Percentiles rank a stretch among this genome's conserved stretches.
Evolutionary conservation across 129 eudicot species (phyloP).

Genomic region (Mikania micrantha): DNA sequence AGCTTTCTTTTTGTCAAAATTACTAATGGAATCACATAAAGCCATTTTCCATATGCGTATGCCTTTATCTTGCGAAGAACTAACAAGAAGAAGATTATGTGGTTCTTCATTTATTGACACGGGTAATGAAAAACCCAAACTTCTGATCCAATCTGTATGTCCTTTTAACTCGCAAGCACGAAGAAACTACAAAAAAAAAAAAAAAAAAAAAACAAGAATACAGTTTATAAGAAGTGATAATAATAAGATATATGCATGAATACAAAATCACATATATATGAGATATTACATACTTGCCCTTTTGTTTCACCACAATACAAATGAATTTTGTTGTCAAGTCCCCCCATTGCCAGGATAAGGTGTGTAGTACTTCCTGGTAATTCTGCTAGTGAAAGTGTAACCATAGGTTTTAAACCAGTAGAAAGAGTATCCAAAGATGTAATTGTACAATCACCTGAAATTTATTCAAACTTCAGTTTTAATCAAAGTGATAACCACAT

Average conservation of each 20-base stretch:
- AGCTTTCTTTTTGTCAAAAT: slow-evolving; percentile 35
- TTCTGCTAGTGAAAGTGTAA: slow-evolving; percentile 76
- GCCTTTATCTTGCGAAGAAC: slow-evolving; percentile 95
- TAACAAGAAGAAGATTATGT: slow-evolving; percentile 59
- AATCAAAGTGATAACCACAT: not conserved
- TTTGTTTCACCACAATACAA: slow-evolving; percentile 65
- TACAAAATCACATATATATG: not conserved
- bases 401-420: slow-evolving; percentile 83
- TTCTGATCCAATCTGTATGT: slow-evolving; percentile 95
- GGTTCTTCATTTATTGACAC: slow-evolving; percentile 43
- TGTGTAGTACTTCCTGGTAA: slow-evolving; percentile 61
- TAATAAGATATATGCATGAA: not conserved
- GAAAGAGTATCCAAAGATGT: slow-evolving; percentile 58
- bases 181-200: slow-evolving; percentile 80
- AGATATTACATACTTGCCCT: slow-evolving; percentile 56
- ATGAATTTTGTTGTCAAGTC: slow-evolving; percentile 92
- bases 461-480: not conserved
- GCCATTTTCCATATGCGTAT: slow-evolving; percentile 91
- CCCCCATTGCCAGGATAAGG: slow-evolving; percentile 78
- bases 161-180: slow-evolving; percentile 91
- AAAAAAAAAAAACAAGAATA: slow-evolving; percentile 5
- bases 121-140: slow-evolving; percentile 90
- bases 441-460: slow-evolving; percentile 64
- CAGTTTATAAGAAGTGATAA: not conserved
- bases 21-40: slow-evolving; percentile 32